A percentile compares a stretch with the other conserved stretches of the same genome.
phyloP scores from a whole-genome alignment of 208 protist genomes.

The Trypanosomatidae sp. region DNA sequence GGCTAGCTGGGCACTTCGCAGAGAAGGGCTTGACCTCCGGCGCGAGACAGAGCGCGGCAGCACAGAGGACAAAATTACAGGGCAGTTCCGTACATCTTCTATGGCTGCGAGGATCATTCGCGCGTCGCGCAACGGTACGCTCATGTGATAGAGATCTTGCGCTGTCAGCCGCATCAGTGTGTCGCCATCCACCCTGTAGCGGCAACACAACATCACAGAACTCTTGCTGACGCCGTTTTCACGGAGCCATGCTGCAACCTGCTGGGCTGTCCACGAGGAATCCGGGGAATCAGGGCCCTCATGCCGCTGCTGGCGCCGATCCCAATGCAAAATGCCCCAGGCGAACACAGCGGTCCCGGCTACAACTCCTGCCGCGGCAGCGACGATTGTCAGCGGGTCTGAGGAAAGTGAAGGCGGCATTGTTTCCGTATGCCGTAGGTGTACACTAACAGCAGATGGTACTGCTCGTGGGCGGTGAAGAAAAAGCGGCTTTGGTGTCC shows the following conservation, averaged over 20 bases:
- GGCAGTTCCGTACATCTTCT: slow-evolving; percentile 25
- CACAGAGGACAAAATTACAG: slow-evolving; percentile 6
- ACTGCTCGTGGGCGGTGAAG: not conserved
- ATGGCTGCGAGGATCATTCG: slow-evolving; percentile 40
- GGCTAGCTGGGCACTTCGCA: not conserved
- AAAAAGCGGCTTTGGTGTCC: not conserved
- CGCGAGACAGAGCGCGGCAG: slow-evolving; percentile 6
- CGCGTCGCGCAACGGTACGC: slow-evolving; percentile 45
- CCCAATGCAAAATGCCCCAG: slow-evolving; percentile 13
- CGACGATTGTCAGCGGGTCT: slow-evolving; percentile 5
- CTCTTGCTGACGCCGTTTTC: slow-evolving; percentile 36
- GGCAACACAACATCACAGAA: slow-evolving; percentile 21
- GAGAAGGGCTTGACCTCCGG: slow-evolving; percentile 8
- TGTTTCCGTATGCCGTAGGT: not conserved
- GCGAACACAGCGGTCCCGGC: slow-evolving; percentile 7
- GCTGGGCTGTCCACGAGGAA: slow-evolving; percentile 18
- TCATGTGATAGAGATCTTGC: slow-evolving; percentile 38
- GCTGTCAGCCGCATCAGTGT: slow-evolving; percentile 39
- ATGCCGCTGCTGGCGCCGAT: not conserved
- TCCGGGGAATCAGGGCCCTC: not conserved
- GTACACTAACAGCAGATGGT: not conserved
- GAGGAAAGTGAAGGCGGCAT: slow-evolving; percentile 5
- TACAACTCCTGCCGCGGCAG: slow-evolving; percentile 8
- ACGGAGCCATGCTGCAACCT: slow-evolving; percentile 57
- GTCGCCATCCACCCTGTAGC: slow-evolving; percentile 42